Percentiles rank a stretch among this genome's conserved stretches.
Conservation (phyloP, 768 basidiomycete genomes). For the Tulasnella sp. region DNA sequence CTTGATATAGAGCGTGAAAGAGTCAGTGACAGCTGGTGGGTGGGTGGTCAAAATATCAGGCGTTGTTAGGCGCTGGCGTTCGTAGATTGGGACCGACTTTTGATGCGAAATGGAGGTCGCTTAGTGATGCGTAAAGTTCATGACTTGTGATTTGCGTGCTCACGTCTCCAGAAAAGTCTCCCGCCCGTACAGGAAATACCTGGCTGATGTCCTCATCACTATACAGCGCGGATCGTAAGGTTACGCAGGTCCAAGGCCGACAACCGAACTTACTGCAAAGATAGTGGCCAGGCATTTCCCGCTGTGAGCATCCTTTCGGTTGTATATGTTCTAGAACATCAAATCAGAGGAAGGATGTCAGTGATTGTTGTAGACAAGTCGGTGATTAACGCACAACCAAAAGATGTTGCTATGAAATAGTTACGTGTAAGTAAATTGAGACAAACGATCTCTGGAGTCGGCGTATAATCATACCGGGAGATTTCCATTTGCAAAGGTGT, state of each 20-base stretch:
- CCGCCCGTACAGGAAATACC: not conserved
- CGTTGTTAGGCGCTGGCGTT: slow-evolving; percentile 56
- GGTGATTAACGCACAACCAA: not conserved
- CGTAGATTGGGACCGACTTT: not conserved
- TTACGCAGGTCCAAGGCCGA: no score
- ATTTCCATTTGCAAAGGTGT: not conserved
- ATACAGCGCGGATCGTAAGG: no score
- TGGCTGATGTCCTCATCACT: slow-evolving; percentile 9
- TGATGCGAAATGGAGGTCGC: not conserved
- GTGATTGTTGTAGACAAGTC: not conserved
- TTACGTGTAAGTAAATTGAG: not conserved
- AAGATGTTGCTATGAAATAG: not conserved
- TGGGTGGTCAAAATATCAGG: slow-evolving; percentile 50
- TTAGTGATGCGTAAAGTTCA: not conserved
- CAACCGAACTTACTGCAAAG: not conserved
- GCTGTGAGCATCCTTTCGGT: not conserved
- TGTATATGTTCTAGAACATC: not conserved
- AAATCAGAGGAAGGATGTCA: not conserved
- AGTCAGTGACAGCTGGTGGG: slow-evolving; percentile 52
- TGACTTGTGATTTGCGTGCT: not conserved
- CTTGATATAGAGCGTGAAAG: slow-evolving; percentile 64
- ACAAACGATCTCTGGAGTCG: not conserved
- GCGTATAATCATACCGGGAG: not conserved
- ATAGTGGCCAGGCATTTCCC: not conserved
- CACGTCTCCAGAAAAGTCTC: not conserved